A percentile compares a stretch with the other conserved stretches of the same genome.
These are phyloP conservation scores for Heracleum sosnowskyi DNA, from an alignment of 129 eudicot species.

Conservation along the genomic window DNA sequence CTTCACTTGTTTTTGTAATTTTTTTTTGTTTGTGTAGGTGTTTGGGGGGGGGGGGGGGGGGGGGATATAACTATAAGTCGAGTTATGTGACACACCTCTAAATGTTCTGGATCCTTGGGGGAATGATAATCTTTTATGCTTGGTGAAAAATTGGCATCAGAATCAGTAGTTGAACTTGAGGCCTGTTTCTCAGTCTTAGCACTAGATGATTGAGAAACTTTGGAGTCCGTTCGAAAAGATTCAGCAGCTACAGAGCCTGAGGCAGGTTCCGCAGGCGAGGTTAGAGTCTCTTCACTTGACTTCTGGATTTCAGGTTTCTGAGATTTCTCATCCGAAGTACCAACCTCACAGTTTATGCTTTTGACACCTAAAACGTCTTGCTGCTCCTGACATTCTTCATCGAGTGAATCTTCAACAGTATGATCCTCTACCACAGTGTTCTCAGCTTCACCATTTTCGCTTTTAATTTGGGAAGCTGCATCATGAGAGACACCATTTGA, in stretches of 20 bases:
- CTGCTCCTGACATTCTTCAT: constrained; percentile 37
- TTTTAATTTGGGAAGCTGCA: constrained; percentile 29
- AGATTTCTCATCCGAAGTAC: constrained; percentile 30
- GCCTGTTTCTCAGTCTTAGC: constrained; percentile 21
- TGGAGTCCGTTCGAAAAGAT: constrained; percentile 10
- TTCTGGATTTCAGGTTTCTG: constrained; percentile 46
- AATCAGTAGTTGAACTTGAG: constrained; percentile 22
- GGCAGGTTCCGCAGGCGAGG: constrained; percentile 43
- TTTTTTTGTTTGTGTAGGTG: neutral
- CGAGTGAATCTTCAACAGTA: constrained; percentile 25
- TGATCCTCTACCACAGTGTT: constrained; percentile 28
- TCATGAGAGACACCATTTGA: constrained; percentile 43
- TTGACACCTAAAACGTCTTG: constrained; percentile 40
- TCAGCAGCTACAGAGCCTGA: constrained; percentile 34
- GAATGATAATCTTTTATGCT: constrained; percentile 30
- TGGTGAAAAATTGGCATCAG: constrained; percentile 34
- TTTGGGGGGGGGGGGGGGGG: neutral
- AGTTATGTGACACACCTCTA: constrained; percentile 29
- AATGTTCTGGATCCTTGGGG: constrained; percentile 33
- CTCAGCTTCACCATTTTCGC: constrained; percentile 30
- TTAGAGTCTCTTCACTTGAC: constrained; percentile 45
- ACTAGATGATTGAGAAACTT: constrained; percentile 15
- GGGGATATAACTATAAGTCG: too few relatives aligned
- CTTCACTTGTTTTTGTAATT: neutral
- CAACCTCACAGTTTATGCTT: constrained; percentile 35